These are phyloP conservation scores for Penicillium paneum DNA, from an alignment of 2,329 filamentous ascomycete genomes.

Conservation along the genomic window DNA sequence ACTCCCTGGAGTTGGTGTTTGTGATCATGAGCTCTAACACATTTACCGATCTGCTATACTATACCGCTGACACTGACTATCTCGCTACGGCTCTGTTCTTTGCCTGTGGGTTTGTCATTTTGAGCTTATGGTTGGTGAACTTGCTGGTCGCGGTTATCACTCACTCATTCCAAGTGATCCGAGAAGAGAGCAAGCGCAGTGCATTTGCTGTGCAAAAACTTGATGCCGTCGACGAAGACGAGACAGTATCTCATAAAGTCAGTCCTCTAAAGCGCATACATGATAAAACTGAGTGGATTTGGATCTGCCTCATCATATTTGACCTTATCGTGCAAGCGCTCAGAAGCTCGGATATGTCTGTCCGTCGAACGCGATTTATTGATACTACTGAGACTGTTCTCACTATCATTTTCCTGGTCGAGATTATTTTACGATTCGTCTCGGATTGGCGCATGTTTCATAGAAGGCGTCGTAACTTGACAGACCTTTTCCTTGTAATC, in stretches of 20 bases:
- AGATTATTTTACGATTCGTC: slow-evolving; percentile 75
- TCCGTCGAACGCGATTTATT: slow-evolving; percentile 61
- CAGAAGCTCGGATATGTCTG: slow-evolving; percentile 73
- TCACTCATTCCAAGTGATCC: slow-evolving; percentile 95
- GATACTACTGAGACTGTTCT: slow-evolving; percentile 69
- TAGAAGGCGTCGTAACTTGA: slow-evolving; percentile 67
- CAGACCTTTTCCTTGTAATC: slow-evolving; percentile 76
- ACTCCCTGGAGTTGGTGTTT: slow-evolving; percentile 91
- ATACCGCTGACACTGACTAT: slow-evolving; percentile 88
- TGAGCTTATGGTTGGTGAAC: slow-evolving; percentile 96
- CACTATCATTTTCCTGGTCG: slow-evolving; percentile 72
- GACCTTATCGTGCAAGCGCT: slow-evolving; percentile 76
- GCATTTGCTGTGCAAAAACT: slow-evolving; percentile 79
- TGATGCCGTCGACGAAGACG: slow-evolving; percentile 45
- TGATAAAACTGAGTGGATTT: slow-evolving; percentile 69
- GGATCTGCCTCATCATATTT: slow-evolving; percentile 76
- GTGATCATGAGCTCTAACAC: slow-evolving; percentile 99
- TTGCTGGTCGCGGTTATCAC: slow-evolving; percentile 95
- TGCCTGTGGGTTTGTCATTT: slow-evolving; percentile 71
- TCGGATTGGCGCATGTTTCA: slow-evolving; percentile 81
- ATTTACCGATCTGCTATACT: slow-evolving; percentile 91
- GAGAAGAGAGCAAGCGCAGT: slow-evolving; percentile 91
- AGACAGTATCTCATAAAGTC: slow-evolving; percentile 28
- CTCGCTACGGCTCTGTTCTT: slow-evolving; percentile 77
- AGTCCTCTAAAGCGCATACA: slow-evolving; percentile 66